A percentile compares a stretch with the other conserved stretches of the same genome.
Evolutionary conservation across 345 rosid species (phyloP).

Genomic region (Eucalyptus regnans): DNA sequence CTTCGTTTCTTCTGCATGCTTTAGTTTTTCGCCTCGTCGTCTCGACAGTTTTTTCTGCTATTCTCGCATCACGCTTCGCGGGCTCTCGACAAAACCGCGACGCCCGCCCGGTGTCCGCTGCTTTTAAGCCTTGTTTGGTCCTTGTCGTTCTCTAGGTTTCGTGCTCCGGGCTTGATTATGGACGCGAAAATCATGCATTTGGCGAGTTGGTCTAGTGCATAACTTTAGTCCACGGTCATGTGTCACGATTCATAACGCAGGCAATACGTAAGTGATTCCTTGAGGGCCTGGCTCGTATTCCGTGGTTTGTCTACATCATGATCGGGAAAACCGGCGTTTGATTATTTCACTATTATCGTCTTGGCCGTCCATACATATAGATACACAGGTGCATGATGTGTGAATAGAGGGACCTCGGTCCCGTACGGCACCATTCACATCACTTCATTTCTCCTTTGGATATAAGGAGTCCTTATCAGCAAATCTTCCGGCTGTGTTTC

Average conservation of each 20-base stretch:
- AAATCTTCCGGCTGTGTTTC: background rate
- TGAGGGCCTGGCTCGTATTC: background rate
- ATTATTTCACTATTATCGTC: background rate
- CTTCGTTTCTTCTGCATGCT: background rate
- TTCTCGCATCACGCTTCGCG: background rate
- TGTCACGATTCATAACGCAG: background rate
- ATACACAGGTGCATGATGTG: background rate
- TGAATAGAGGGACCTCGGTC: background rate
- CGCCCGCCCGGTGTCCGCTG: background rate
- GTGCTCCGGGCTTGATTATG: background rate
- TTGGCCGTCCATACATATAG: background rate
- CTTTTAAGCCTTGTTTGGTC: background rate
- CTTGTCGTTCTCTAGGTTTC: background rate
- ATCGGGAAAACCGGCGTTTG: background rate
- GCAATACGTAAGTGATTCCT: background rate
- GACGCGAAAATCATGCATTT: background rate
- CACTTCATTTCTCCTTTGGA: background rate
- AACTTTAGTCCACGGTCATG: background rate
- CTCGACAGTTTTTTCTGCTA: background rate
- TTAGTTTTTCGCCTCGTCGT: background rate
- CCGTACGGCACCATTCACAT: background rate
- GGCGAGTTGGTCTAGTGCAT: background rate
- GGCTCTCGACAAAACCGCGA: background rate
- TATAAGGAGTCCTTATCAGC: background rate
- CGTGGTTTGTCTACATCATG: background rate